Conservation (phyloP, 139 green algal species). For the Desmodesmus armatus region DNA sequence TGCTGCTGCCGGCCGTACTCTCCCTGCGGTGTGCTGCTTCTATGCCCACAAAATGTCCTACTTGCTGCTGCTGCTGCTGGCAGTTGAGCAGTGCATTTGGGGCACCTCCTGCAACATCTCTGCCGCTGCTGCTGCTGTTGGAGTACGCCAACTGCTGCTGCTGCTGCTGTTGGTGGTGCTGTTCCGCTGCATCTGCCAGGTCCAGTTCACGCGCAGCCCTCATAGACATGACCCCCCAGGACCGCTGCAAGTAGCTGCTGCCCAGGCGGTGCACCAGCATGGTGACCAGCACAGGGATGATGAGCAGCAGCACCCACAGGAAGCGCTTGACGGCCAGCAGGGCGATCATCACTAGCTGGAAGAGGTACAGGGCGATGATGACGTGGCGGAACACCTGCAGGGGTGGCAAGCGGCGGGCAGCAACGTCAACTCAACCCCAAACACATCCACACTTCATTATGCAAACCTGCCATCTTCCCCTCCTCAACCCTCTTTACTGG, state of each 20-base stretch:
- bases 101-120: not conserved
- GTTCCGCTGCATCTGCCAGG: not conserved
- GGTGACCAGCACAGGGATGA: slow-evolving; percentile 59
- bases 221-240: slow-evolving; percentile 68
- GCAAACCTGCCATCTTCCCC: too few species aligned
- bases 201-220: slow-evolving; percentile 74
- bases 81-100: too few species aligned
- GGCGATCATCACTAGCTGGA: slow-evolving; percentile 78
- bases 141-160: not conserved
- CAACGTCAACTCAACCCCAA: too few species aligned
- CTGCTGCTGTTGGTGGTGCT: not conserved
- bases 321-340: slow-evolving; percentile 77
- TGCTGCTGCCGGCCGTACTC: too few species aligned
- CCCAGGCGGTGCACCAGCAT: slow-evolving; percentile 53
- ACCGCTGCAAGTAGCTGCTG: slow-evolving; percentile 51
- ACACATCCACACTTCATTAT: too few species aligned
- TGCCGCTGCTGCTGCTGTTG: not conserved
- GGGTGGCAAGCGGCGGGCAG: not conserved
- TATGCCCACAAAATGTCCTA: too few species aligned
- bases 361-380: slow-evolving; percentile 67
- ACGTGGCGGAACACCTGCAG: slow-evolving; percentile 70
- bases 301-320: slow-evolving; percentile 54
- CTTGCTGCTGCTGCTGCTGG: not conserved
- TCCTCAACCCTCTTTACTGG: too few species aligned
- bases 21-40: not conserved